Evolutionary conservation across 1,284 basidiomycete genomes (phyloP), one percentile per base, ranked within the genome.

Genomic region (Anthracocystis walkeri): DNA sequence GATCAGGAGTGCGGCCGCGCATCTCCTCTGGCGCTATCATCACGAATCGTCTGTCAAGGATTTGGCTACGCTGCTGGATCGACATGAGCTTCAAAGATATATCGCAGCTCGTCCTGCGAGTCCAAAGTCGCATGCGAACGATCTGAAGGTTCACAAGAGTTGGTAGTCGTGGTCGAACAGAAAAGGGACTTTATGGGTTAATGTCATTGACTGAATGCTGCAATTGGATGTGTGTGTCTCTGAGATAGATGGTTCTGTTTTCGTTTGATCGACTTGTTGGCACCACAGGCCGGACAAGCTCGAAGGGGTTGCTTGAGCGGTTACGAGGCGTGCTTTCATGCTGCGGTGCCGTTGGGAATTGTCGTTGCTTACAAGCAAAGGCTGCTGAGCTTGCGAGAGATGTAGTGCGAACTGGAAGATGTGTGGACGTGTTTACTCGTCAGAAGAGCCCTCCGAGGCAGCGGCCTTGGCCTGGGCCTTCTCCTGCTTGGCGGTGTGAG

Each of bases 11-110:
- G 72, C 73, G 5, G 72, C 74, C 27, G 64, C 71, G 25, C 68
- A 83, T 59, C 56, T 84, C 7, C 49, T 80, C 3, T 69, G 76
- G 44, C 75, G 80, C 14, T 84, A 84, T 49, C 71, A 74, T 29
- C 49, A 58, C n/a, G 25, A 40, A 33, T 45, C 60, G 18, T 33
- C 33, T 3, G 6, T 57, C 27, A 12, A n/a, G 4, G 23, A 68
- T 44, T 20, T 53, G n/a, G 27, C n/a, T 41, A 35, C 31, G 16
- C n/a, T 68, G 44, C 49, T 74, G 31, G 57, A 68, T 21, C 56
- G 58, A n/a, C 51, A 56, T 7, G 58, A 53, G 41, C 42, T 74
- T 29, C 59, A 65, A 45, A 33, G 42, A 4, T 49, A 65, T 46
- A 44, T 71, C 35, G 44, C 23, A 27, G 33, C 48, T 20, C 58